Base-by-base conservation (phyloP, 805 yeast genomes). In the Candida sakaeoensis region DNA sequence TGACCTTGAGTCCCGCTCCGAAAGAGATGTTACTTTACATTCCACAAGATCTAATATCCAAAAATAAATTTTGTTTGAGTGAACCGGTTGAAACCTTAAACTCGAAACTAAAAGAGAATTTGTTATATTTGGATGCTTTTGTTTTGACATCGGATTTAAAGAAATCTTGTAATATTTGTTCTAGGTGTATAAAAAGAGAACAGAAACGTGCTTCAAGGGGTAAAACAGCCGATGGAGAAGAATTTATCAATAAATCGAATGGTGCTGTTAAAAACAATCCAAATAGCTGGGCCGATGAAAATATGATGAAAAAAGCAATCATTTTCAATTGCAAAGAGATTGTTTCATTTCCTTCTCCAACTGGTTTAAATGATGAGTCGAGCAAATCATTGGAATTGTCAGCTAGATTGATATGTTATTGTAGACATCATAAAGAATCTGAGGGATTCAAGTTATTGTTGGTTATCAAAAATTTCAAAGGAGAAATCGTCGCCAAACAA, bases 121-220 rank as follows among this genome's bases (percentile, higher is more conserved):
- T 82, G 55, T 62, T 85, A 25, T 80, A 67, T 56, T 66, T 91
- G 53, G 96, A 91, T 46, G 80, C 95, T 1, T 84, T 77, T 58
- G 91, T 89, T n/a, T 68, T 89, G 40, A 76, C 82, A 7, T 74
- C 86, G 16, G 73, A 61, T 45, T 51, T 60, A 40, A 49, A 48
- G 25, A 61, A 53, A 40, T 68, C 75, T 17, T 86, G 95, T 50
- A 79, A 80, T 52, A 89, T 88, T 51, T 91, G 99, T 65, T 57
- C 80, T 17, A 79, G 95, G 53, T 91, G 99, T 70, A 80, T 90
- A 54, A 84, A 89, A 60, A 75, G 99, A 54, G 99, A 91, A 57
- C 82, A 88, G 53, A 88, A 93, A 61, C 75, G 99, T 52, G 98
- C 98, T 1, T 82, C 91, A 25, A 78, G 99, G 60, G 79, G 95